Evolutionary conservation across 2,329 filamentous ascomycete species (phyloP).

Genomic region (Penicillium polonicum): DNA sequence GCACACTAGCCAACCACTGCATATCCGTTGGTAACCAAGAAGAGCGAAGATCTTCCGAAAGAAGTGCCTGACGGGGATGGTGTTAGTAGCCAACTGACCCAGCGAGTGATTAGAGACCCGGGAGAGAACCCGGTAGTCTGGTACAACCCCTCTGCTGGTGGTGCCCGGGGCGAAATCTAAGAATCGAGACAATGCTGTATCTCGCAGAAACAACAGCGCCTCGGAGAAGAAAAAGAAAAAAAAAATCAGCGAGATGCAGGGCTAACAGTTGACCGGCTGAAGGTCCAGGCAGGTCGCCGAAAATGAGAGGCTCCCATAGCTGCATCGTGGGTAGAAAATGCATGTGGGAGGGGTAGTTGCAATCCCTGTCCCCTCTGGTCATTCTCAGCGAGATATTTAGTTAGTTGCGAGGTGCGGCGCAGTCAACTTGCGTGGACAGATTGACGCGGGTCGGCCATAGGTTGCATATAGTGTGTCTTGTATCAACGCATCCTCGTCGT

Average conservation of each 20-base stretch:
- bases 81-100: slow-evolving; percentile 16
- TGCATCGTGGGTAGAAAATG: slow-evolving; percentile 19
- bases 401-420: slow-evolving; percentile 19
- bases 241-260: slow-evolving; percentile 13
- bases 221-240: slow-evolving; percentile 8
- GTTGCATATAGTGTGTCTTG: slow-evolving; percentile 13
- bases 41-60: slow-evolving; percentile 22
- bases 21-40: slow-evolving; percentile 19
- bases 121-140: slow-evolving; percentile 29
- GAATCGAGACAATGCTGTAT: slow-evolving; percentile 11
- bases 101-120: slow-evolving; percentile 15
- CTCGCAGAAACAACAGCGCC: slow-evolving; percentile 18
- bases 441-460: slow-evolving; percentile 15
- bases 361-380: slow-evolving; percentile 11
- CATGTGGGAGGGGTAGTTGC: slow-evolving; percentile 17
- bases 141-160: slow-evolving; percentile 29
- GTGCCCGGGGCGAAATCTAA: slow-evolving; percentile 13
- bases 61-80: slow-evolving; percentile 12
- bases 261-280: slow-evolving; percentile 7
- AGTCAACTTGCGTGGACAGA: slow-evolving; percentile 21
- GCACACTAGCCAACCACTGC: slow-evolving; percentile 19
- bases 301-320: slow-evolving; percentile 12
- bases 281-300: slow-evolving; percentile 7
- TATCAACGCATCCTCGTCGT: slow-evolving; percentile 22
- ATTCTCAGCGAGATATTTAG: slow-evolving; percentile 8